Percentiles rank a stretch among this genome's conserved stretches.
Conservation (phyloP, 345 rosid genomes). For the Rhodamnia argentea region DNA sequence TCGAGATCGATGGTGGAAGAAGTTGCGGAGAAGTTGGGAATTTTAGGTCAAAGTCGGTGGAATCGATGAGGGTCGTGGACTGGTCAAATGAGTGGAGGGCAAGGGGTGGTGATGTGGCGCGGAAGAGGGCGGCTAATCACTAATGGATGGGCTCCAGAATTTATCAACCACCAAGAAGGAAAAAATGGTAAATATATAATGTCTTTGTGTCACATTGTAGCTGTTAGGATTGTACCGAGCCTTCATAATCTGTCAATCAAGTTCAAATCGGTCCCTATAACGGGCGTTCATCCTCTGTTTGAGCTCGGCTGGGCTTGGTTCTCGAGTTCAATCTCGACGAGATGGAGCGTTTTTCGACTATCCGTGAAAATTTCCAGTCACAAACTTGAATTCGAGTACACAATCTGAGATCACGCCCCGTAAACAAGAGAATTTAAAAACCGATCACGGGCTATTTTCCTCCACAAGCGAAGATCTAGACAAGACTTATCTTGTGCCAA, state of each 20-base stretch:
- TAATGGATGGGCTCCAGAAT: neutral
- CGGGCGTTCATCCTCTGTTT: neutral
- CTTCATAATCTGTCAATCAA: neutral
- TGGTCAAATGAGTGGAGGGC: neutral
- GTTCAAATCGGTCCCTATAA: neutral
- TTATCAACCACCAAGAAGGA: too few species aligned
- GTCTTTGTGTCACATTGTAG: neutral
- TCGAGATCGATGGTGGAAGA: neutral
- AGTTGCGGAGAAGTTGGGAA: neutral
- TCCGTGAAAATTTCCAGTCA: too few species aligned
- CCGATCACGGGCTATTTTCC: neutral
- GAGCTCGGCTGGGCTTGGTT: neutral
- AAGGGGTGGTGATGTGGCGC: neutral
- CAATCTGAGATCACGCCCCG: neutral
- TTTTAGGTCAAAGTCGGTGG: neutral
- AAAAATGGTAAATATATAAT: too few species aligned
- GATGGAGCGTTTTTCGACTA: neutral
- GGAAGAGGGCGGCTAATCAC: neutral
- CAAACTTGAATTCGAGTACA: neutral
- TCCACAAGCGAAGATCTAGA: rapidly evolving
- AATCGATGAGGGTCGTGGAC: neutral
- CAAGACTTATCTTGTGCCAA: neutral
- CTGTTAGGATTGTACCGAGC: neutral
- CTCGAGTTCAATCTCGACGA: neutral
- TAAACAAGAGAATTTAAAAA: neutral